Evolutionary conservation across 1,284 basidiomycete genomes (phyloP), one percentile per base, ranked within the genome.

Genomic region (Boletus holoroseus): DNA sequence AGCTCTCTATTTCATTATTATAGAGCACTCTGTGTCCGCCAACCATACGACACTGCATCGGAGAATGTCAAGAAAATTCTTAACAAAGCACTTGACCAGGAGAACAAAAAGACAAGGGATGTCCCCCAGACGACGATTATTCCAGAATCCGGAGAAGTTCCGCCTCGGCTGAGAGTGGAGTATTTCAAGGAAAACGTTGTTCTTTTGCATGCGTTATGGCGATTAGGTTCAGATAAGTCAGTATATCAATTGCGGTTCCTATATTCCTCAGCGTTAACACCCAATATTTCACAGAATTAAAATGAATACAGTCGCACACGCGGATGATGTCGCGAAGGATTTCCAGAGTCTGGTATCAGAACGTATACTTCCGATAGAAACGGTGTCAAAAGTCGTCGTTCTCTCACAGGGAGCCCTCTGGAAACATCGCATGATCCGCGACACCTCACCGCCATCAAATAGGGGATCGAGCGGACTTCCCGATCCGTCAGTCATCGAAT

Each of bases 1-100:
- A 73, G 75, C 26, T 85, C 90, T 27, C 74, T 91, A 13, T 81
- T 91, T 57, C 85, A 94, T 66, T 95, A 97, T 70, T 94, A 94
- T 63, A 85, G 93, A 34, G 91, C 95, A 0, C 73, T 98, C 6
- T 95, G 92, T 60, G 89, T 94, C 41, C 79, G 79, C 27, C 78
- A 83, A 50, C 90, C 93, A 0, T 98, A 94, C 70, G 85, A 91
- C 31, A 88, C 91, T 1, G 93, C 93, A 1, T 79, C 83, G 5
- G 85, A 88, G 58, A 99, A 99, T 61, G 74, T 99, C 53, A 79
- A 81, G 15, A 83, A 78, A 24, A 79, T 87, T 22, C 74, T 94
- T 30, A 73, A 73, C 45, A 88, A 84, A 68, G 76, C 80, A 1
- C 68, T 90, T 54, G 83, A 87, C 32, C 71, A 78, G 22, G 56